Base-by-base conservation (phyloP, 176 grass and related monocot genomes). In the Rhynchospora tenuis region DNA sequence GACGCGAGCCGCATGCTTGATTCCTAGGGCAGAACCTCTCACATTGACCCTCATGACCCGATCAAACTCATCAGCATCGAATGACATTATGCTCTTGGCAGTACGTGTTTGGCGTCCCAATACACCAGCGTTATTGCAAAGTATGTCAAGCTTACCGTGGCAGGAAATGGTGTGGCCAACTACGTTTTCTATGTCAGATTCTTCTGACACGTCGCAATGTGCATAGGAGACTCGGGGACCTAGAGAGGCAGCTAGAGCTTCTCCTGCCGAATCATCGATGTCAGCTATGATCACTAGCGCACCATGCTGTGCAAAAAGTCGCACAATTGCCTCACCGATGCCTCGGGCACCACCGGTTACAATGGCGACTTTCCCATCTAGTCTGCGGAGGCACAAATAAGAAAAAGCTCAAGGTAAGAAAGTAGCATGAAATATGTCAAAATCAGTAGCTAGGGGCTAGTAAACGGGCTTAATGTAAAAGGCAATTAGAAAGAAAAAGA, bases 1-100 rank as follows among this genome's bases (percentile, higher is more conserved):
- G 88, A 90, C 96, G 12, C 65, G 87, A 24, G 93, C 96, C 2
- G 96, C 96, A 87, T 99, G 96, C 89, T 99, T 99, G 93, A 99
- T 95, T 26, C 93, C 93, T 14, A 99, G 89, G 38, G 96, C 96
- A 7, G 96, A 81, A 78, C 96, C 96, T 28, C 94, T 88, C 59
- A 89, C 89, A 91, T 99, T 99, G 93, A 99, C 88, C 59, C 93
- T 89, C 79, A 97, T 85, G n/a, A 99, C 96, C 63, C 83, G 82
- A 82, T 99, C 96, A 87, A 99, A 91, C 88, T 99, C 96, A 3
- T 46, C 88, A 0, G 96, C 91, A 85, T 99, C 93, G 84, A 99
- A 87, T 13, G 91, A 84, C 43, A 90, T 31, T 81, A 99, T 95
- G 91, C 96, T 95, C 88, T 91, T 93, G 83, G 88, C 89, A 48